Percentiles rank a stretch among this genome's conserved stretches.
Conservation (phyloP, 2,329 filamentous ascomycete species). For the Cladosporium sp. region DNA sequence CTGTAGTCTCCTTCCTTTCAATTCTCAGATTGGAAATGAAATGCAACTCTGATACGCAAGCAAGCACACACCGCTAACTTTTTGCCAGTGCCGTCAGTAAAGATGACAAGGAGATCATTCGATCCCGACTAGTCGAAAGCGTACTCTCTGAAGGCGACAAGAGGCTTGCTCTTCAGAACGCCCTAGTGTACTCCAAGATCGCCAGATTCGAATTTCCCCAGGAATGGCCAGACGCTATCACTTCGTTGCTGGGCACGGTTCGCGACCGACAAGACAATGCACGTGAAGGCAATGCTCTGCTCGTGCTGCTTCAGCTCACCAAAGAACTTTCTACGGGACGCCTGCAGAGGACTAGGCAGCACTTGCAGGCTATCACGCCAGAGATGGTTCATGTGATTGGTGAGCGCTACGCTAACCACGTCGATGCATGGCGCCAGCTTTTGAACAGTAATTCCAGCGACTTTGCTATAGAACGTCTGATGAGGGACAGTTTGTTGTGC, state of each 20-base stretch:
- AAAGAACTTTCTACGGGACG: constrained; percentile 86
- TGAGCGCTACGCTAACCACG: constrained; percentile 70
- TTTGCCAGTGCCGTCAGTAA: constrained; percentile 53
- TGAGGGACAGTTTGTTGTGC: constrained; percentile 72
- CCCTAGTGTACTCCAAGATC: constrained; percentile 81
- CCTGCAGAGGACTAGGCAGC: constrained; percentile 68
- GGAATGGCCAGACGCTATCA: constrained; percentile 66
- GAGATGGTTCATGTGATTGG: constrained; percentile 79
- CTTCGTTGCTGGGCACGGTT: constrained; percentile 21
- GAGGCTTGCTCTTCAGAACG: constrained; percentile 79
- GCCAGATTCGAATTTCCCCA: constrained; percentile 82
- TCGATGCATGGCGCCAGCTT: constrained; percentile 57
- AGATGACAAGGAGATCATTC: constrained; percentile 72
- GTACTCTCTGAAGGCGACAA: constrained; percentile 72
- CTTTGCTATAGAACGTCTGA: constrained; percentile 57
- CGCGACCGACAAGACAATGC: constrained; percentile 37
- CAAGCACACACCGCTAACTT: neutral
- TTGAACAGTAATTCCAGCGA: constrained; percentile 35
- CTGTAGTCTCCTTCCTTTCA: no score
- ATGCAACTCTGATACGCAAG: no score
- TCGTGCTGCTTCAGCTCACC: constrained; percentile 77
- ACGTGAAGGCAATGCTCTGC: constrained; percentile 47
- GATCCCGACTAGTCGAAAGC: constrained; percentile 68
- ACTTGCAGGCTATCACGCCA: constrained; percentile 71
- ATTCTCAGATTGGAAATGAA: no score